These are phyloP conservation scores for Marchantia polymorpha DNA, from an alignment of 225 moss, liverwort and hornwort species.

Conservation along the genomic window DNA sequence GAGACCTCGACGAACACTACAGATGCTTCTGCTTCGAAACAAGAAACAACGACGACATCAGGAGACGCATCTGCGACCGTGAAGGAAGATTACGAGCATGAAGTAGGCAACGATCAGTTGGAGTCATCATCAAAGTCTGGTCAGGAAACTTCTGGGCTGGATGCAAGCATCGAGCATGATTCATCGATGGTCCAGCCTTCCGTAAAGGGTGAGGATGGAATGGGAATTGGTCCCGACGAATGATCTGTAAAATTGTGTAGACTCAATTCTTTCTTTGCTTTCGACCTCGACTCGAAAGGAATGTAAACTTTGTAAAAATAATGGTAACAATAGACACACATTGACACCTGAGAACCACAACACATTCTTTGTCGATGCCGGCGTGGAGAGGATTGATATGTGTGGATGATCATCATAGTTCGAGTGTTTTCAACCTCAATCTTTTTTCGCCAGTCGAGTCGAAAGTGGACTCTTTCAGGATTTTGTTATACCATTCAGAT, in stretches of 20 bases:
- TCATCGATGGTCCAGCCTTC: not conserved
- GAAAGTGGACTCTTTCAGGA: too few relatives aligned
- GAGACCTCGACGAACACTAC: not conserved
- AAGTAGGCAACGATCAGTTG: conserved; percentile 30
- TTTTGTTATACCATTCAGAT: too few relatives aligned
- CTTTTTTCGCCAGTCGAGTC: too few relatives aligned
- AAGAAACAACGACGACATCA: not conserved
- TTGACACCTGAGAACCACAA: too few relatives aligned
- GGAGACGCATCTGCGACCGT: not conserved
- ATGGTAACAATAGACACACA: not conserved
- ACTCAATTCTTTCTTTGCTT: not conserved
- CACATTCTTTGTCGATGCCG: too few relatives aligned
- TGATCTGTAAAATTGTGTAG: not conserved
- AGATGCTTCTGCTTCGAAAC: not conserved
- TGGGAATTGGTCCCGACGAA: conserved; percentile 27
- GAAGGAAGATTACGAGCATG: conserved; percentile 24
- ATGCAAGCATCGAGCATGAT: not conserved
- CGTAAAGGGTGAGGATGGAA: not conserved
- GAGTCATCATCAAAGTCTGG: not conserved
- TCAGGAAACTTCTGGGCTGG: not conserved
- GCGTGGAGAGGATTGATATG: too few relatives aligned
- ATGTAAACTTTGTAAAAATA: not conserved
- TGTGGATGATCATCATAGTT: too few relatives aligned
- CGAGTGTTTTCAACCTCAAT: too few relatives aligned
- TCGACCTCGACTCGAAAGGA: not conserved